Conservation (phyloP, 345 rosid genomes). For the Eucalyptus sideroxylon region DNA sequence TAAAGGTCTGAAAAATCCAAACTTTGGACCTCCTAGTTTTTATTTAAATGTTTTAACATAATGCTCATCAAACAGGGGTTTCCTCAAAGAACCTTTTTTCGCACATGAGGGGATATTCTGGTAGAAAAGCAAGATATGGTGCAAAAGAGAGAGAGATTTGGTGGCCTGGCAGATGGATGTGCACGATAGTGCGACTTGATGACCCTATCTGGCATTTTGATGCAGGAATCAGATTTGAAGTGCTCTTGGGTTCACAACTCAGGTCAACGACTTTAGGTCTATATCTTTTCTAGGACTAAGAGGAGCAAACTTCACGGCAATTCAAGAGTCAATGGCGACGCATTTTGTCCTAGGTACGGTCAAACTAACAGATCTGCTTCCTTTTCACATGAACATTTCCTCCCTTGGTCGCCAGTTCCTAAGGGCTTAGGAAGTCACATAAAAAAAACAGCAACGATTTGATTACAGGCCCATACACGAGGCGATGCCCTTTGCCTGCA, state of each 20-base stretch:
- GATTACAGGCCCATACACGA: not conserved
- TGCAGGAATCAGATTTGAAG: not conserved
- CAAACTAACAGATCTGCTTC: not conserved
- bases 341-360: not conserved
- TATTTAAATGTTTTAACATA: too few relatives aligned
- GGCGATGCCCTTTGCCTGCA: not conserved
- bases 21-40: too few relatives aligned
- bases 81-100: not conserved
- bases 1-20: rapidly evolving
- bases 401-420: not conserved
- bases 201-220: not conserved
- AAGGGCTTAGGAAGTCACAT: not conserved
- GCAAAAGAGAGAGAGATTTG: not conserved
- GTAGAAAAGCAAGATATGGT: not conserved
- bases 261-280: not conserved
- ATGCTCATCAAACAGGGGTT: not conserved
- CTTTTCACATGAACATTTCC: not conserved
- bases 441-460: not conserved
- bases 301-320: not conserved
- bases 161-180: not conserved
- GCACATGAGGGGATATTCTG: not conserved
- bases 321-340: not conserved
- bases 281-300: not conserved
- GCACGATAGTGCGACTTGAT: not conserved
- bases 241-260: not conserved